Evolutionary conservation across 1,284 basidiomycete genomes (phyloP).

Genomic region (Ceratobasidium sp.): DNA sequence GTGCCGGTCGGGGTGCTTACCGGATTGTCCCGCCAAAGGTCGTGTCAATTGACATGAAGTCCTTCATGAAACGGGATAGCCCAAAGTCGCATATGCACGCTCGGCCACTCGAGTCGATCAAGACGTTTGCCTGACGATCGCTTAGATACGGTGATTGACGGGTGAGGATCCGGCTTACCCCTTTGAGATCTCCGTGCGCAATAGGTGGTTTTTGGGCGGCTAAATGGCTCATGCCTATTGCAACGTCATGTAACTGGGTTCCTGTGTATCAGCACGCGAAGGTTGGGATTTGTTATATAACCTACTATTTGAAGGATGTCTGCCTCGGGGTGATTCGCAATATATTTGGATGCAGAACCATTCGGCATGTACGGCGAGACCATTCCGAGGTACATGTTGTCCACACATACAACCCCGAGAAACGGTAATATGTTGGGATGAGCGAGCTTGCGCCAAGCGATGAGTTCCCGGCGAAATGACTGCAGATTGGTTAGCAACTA

Average conservation of each 20-base stretch:
- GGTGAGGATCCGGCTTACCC: neutral
- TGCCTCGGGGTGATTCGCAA: conserved; percentile 10
- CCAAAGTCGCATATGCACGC: conserved; percentile 35
- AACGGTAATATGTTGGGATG: conserved; percentile 32
- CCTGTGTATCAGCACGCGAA: neutral
- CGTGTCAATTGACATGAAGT: conserved; percentile 35
- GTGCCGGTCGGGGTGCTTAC: neutral
- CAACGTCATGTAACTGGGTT: conserved; percentile 18
- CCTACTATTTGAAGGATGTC: conserved; percentile 28
- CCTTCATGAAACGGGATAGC: conserved; percentile 30
- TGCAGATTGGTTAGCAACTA: neutral
- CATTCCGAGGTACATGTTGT: conserved; percentile 34
- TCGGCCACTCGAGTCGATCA: conserved; percentile 14
- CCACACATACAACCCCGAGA: conserved; percentile 30
- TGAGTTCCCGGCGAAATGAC: conserved; percentile 31
- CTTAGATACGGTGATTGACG: neutral
- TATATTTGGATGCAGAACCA: conserved; percentile 26
- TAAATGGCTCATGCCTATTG: conserved; percentile 29
- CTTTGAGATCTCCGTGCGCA: conserved; percentile 29
- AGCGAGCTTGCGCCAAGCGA: conserved; percentile 18
- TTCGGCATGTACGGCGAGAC: conserved; percentile 33
- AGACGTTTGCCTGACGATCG: conserved; percentile 18
- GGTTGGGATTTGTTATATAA: neutral
- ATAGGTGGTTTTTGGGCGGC: conserved; percentile 22
- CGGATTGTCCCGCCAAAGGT: conserved; percentile 32